Evolutionary conservation across 495 filamentous ascomycete species (phyloP).

Genomic region (Penicillium odoratum): DNA sequence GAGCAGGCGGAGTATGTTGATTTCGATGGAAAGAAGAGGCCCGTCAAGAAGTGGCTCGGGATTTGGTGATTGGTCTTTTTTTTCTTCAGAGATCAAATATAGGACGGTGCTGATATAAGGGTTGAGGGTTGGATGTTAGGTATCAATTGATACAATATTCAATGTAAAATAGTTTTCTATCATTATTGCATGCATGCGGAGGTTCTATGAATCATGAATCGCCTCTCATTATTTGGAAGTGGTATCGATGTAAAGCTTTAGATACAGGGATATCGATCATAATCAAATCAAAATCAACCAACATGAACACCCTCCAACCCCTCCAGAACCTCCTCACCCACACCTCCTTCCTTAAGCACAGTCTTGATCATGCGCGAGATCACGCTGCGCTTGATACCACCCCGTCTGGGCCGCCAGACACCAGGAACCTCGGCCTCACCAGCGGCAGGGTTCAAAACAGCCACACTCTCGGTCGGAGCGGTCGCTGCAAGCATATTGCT

Average conservation of each 20-base stretch:
- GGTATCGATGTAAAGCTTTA: slow-evolving; percentile 10
- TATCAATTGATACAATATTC: neutral
- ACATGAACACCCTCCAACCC: slow-evolving; percentile 64
- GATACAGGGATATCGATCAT: neutral
- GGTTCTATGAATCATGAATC: slow-evolving; percentile 22
- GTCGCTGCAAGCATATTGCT: slow-evolving; percentile 55
- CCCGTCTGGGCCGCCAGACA: slow-evolving; percentile 76
- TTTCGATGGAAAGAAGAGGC: slow-evolving; percentile 48
- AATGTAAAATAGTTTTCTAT: neutral
- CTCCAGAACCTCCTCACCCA: slow-evolving; percentile 80
- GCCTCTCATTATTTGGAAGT: slow-evolving; percentile 12
- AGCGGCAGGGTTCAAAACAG: slow-evolving; percentile 26
- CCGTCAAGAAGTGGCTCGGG: slow-evolving; percentile 63
- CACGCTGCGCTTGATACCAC: slow-evolving; percentile 69
- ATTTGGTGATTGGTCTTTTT: slow-evolving; percentile 48
- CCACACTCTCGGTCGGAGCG: slow-evolving; percentile 29
- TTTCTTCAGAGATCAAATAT: too few relatives aligned
- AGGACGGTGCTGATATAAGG: too few relatives aligned
- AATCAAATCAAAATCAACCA: neutral
- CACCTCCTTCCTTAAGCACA: slow-evolving; percentile 67
- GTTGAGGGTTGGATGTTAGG: neutral
- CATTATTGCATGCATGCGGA: neutral
- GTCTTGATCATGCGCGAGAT: slow-evolving; percentile 67
- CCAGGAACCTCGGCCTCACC: slow-evolving; percentile 61
- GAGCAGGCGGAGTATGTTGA: slow-evolving; percentile 37